A percentile compares a stretch with the other conserved stretches of the same genome.
Conservation (phyloP, 2,329 filamentous ascomycete genomes). For the Pestalotiopsis sp. region DNA sequence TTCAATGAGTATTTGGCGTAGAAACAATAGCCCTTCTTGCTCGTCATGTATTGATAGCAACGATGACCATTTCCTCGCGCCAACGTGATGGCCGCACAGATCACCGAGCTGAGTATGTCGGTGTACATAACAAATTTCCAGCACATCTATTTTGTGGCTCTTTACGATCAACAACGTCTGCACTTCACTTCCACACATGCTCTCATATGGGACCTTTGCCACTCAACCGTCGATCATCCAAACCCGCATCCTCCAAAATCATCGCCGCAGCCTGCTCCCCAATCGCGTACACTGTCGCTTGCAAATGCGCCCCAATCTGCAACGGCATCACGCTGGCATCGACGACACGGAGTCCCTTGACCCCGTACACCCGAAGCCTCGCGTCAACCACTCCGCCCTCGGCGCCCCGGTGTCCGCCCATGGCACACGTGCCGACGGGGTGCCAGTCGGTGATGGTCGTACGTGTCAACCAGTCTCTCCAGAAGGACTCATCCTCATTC, state of each 20-base stretch:
- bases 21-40: too few relatives aligned
- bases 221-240: background rate
- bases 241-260: constrained; percentile 18
- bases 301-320: constrained; percentile 22
- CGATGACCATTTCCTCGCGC: too few relatives aligned
- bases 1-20: too few relatives aligned
- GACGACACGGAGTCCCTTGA: constrained; percentile 21
- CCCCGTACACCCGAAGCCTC: constrained; percentile 22
- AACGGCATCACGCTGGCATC: constrained; percentile 25
- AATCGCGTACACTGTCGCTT: constrained; percentile 25
- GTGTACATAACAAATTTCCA: too few relatives aligned
- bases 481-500: constrained; percentile 20
- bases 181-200: too few relatives aligned
- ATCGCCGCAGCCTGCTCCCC: constrained; percentile 22
- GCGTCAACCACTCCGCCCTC: constrained; percentile 28
- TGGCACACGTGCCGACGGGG: constrained; percentile 40
- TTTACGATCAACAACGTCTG: too few relatives aligned
- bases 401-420: constrained; percentile 35
- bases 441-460: constrained; percentile 37
- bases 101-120: too few relatives aligned
- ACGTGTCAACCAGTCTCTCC: constrained; percentile 39
- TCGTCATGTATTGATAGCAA: too few relatives aligned
- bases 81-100: too few relatives aligned
- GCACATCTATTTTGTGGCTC: too few relatives aligned
- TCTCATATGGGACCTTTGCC: too few relatives aligned